phyloP scores from a whole-genome alignment of 306 rosid species.

The Cajanus cajan region DNA sequence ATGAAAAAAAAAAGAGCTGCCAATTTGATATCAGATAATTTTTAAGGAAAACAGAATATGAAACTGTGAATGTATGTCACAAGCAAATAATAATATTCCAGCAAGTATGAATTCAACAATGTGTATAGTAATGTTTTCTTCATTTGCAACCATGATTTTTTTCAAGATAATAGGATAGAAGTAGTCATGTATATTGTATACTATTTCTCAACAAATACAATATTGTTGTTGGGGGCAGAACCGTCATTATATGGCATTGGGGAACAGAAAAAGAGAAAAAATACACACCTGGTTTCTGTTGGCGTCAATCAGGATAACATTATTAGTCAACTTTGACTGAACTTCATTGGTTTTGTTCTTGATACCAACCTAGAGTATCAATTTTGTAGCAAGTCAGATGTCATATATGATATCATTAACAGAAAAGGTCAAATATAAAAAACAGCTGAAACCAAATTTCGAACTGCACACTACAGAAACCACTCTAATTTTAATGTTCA shows the following conservation, averaged over 20 bases:
- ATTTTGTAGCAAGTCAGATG: slow-evolving; percentile 18
- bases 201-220: background rate
- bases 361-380: slow-evolving; percentile 71
- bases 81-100: background rate
- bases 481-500: slow-evolving; percentile 5
- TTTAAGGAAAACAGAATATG: background rate
- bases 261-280: slow-evolving; percentile 20
- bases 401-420: slow-evolving; percentile 14
- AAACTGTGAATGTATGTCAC: background rate
- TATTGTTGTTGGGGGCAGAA: background rate
- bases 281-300: slow-evolving; percentile 81
- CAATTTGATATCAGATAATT: background rate
- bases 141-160: background rate
- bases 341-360: slow-evolving; percentile 82
- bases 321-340: slow-evolving; percentile 69
- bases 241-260: slow-evolving; percentile 8
- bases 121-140: background rate
- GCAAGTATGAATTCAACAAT: background rate
- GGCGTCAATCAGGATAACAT: slow-evolving; percentile 67
- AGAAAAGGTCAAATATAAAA: slow-evolving; percentile 4
- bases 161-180: background rate
- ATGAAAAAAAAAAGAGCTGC: background rate
- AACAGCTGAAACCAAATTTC: slow-evolving; percentile 15
- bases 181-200: background rate
- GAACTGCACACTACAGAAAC: background rate